Base-by-base conservation (phyloP, 306 rosid genomes). In the Cercis canadensis region DNA sequence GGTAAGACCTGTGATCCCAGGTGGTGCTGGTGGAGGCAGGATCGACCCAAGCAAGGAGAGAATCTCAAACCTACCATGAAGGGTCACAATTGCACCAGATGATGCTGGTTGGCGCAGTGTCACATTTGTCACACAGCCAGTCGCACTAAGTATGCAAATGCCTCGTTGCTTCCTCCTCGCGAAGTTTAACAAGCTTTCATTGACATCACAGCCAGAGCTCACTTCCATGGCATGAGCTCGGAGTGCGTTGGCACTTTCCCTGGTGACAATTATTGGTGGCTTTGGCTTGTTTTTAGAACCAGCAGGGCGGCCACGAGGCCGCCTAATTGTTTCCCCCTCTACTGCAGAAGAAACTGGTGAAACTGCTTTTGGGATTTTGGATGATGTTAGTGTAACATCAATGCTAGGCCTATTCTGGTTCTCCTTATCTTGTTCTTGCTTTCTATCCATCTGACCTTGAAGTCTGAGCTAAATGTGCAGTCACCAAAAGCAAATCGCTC, bases 171-270 rank as follows among this genome's bases (percentile, higher is more conserved):
- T 85, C 75, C 92, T 83, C 83, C 96, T 83, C n/a, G 96, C 96
- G 71, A 87, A 89, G 80, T 77, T 81, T 21, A 88, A 84, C 72
- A 89, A 80, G 50, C 90, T 85, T 57, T 89, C 96, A 63, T 86
- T 83, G 81, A 89, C 96, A 65, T 89, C 90, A 41, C 87, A 89
- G 32, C 96, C 96, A 0, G 96, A 87, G 34, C 86, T 85, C 57
- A 89, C 89, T 74, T 89, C 96, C 96, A 89, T 83, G 44, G 90
- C 96, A 80, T 89, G 96, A 32, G 90, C 90, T 17, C 85, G 81
- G 7, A 89, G 86, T 6, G 96, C 89, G 67, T 81, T 89, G 5
- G 92, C 92, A 58, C 92, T 87, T 12, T 89, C 96, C 11, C 96
- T 76, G 3, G 90, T 87, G 37, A 89, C 89, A 52, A 89, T 87